A percentile compares a stretch with the other conserved stretches of the same genome.
Conservation (phyloP, 305 asterid genomes). For the Solanum aculeatissimum region DNA sequence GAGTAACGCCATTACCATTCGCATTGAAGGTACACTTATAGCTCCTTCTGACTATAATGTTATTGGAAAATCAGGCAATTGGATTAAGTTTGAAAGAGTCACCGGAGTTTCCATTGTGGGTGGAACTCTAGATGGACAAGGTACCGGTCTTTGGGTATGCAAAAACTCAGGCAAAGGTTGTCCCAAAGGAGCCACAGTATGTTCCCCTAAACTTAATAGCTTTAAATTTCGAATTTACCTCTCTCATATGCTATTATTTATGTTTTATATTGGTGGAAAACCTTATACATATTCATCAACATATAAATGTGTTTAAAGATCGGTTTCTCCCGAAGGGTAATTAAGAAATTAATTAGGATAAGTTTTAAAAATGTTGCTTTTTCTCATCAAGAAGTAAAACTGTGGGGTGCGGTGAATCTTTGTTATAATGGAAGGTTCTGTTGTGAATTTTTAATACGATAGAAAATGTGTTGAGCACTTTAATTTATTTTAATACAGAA, state of each 20-base stretch:
- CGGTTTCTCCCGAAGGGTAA: background rate
- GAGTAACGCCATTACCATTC: conserved; percentile 24
- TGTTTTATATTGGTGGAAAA: background rate
- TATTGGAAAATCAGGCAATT: conserved; percentile 18
- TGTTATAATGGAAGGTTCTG: background rate
- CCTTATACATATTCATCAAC: background rate
- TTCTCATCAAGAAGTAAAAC: background rate
- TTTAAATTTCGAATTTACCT: background rate
- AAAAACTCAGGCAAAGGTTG: conserved; percentile 32
- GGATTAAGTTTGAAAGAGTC: conserved; percentile 31
- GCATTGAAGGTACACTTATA: conserved; percentile 38
- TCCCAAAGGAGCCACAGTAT: conserved; percentile 50
- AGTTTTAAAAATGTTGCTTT: background rate
- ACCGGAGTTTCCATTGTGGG: conserved; percentile 34
- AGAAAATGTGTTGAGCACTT: background rate
- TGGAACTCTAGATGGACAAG: conserved; percentile 51
- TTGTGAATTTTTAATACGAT: background rate
- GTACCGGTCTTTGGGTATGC: conserved; percentile 47
- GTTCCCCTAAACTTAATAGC: background rate
- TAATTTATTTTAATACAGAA: too few species aligned
- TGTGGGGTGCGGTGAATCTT: background rate
- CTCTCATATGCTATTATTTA: background rate
- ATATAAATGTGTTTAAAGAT: background rate
- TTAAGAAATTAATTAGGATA: background rate
- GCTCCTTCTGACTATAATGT: conserved; percentile 39